Evolutionary conservation across 805 yeast species (phyloP).

Genomic region (Wickerhamiella bombiphila): DNA sequence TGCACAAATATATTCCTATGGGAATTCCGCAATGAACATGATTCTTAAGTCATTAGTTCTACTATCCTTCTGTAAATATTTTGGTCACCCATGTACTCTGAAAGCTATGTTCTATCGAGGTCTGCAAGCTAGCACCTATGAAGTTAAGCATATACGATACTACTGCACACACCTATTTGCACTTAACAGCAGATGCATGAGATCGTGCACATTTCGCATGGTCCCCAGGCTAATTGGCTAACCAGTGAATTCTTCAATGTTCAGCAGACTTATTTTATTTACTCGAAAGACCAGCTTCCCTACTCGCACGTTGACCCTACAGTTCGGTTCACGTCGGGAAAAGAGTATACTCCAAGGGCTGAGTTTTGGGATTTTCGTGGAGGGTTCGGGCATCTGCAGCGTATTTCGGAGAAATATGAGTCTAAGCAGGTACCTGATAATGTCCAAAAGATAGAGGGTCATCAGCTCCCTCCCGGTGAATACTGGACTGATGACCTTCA

Average conservation of each 20-base stretch:
- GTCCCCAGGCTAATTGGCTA: constrained; percentile 64
- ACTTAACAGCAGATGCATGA: constrained; percentile 51
- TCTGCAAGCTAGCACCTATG: no score
- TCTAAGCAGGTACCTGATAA: background rate
- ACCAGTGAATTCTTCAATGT: constrained; percentile 66
- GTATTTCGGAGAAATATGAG: background rate
- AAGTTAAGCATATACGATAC: no score
- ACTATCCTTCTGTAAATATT: no score
- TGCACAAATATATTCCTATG: no score
- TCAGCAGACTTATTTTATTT: constrained; percentile 57
- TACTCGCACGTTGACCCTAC: constrained; percentile 29
- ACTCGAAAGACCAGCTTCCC: constrained; percentile 21
- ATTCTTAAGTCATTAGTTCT: no score
- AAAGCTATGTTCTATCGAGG: no score
- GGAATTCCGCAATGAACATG: no score
- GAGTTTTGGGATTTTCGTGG: constrained; percentile 66
- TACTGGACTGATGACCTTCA: constrained; percentile 68
- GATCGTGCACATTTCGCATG: constrained; percentile 53
- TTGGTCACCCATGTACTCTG: no score
- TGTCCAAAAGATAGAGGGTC: background rate
- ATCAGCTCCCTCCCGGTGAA: background rate
- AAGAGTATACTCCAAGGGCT: constrained; percentile 68
- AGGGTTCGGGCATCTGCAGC: constrained; percentile 43
- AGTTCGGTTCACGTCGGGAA: constrained; percentile 33
- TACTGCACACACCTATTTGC: no score